phyloP scores from a whole-genome alignment of 2,329 filamentous ascomycete species.

The Arthrobotrys megalospora region DNA sequence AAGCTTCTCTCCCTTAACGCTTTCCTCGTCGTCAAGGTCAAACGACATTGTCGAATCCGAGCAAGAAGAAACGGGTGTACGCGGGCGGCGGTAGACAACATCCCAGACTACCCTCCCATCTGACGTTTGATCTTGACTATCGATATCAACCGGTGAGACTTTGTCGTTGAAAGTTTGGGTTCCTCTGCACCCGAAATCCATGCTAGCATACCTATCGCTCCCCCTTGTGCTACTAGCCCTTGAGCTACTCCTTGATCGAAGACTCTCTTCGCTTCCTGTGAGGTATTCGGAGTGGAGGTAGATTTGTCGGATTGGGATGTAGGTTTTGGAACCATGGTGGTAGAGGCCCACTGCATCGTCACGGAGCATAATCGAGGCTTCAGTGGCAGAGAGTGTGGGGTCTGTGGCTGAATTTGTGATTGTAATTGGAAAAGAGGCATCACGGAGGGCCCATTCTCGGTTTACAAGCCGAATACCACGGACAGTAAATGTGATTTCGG shows the following conservation, averaged over 20 bases:
- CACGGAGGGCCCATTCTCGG: conserved; percentile 45
- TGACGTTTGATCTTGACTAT: conserved; percentile 1
- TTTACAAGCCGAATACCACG: conserved; percentile 44
- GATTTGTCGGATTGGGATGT: conserved; percentile 43
- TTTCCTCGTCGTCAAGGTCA: conserved; percentile 29
- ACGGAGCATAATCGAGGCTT: conserved; percentile 45
- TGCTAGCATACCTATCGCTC: conserved; percentile 10
- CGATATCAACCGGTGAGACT: conserved; percentile 2
- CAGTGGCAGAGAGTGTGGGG: conserved; percentile 33
- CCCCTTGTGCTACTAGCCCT: conserved; percentile 15
- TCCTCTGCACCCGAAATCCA: conserved; percentile 24
- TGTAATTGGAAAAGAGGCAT: conserved; percentile 40
- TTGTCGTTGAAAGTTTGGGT: conserved; percentile 17
- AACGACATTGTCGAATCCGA: conserved; percentile 30
- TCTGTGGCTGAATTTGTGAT: conserved; percentile 34
- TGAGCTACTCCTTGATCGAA: conserved; percentile 24
- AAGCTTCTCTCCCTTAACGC: neutral
- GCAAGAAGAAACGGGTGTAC: conserved; percentile 11
- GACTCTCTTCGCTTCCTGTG: conserved; percentile 18
- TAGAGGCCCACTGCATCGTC: conserved; percentile 48
- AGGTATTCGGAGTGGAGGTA: conserved; percentile 45
- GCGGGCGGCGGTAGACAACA: conserved; percentile 39
- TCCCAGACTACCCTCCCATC: conserved; percentile 50
- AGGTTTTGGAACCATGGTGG: conserved; percentile 48
- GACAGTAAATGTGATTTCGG: conserved; percentile 49